Evolutionary conservation across 768 basidiomycete species (phyloP).

Genomic region (Rhizopogon vulgaris): DNA sequence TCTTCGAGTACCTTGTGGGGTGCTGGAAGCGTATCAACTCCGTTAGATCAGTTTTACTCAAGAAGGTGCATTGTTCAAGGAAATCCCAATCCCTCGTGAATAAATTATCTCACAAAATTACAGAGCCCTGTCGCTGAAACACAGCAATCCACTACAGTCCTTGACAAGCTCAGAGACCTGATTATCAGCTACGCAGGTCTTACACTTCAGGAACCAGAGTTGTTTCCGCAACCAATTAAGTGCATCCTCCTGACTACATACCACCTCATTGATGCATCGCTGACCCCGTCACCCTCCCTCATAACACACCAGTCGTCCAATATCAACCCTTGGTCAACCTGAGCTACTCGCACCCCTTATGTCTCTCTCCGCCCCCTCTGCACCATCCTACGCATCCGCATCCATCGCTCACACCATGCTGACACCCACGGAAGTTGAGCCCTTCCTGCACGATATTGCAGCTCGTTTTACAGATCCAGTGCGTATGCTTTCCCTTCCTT

Average conservation of each 20-base stretch:
- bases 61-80: constrained; percentile 43
- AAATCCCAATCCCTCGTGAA: not conserved
- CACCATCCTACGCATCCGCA: constrained; percentile 52
- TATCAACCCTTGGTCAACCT: constrained; percentile 48
- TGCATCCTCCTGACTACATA: constrained; percentile 27
- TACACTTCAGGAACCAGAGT: constrained; percentile 83
- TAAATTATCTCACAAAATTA: constrained; percentile 30
- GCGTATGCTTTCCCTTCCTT: not conserved
- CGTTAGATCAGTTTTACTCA: constrained; percentile 46
- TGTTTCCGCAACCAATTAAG: constrained; percentile 89
- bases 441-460: constrained; percentile 80
- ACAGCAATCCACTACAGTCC: constrained; percentile 50
- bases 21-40: constrained; percentile 86
- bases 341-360: constrained; percentile 85
- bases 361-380: constrained; percentile 60
- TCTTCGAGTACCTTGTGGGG: constrained; percentile 84
- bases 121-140: constrained; percentile 54
- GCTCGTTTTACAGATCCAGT: constrained; percentile 54
- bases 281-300: not conserved
- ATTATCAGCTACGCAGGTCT: constrained; percentile 87
- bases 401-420: constrained; percentile 45
- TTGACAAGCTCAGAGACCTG: constrained; percentile 77
- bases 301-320: not conserved
- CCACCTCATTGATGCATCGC: not conserved
- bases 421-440: constrained; percentile 61